Evolutionary conservation across 495 filamentous ascomycete species (phyloP).

Genomic region (Entonaema liquescens): DNA sequence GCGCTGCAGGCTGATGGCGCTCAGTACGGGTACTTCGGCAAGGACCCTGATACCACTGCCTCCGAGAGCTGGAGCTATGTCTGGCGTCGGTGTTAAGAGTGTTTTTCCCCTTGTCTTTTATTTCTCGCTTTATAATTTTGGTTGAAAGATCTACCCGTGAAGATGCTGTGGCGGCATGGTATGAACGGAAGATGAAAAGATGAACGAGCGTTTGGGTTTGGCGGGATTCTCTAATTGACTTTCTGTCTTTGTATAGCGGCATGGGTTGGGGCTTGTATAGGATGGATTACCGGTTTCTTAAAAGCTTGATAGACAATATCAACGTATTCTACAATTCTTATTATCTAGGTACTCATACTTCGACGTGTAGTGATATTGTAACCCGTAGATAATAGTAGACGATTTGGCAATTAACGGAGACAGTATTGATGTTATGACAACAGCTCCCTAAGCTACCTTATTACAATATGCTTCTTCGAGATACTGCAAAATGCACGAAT

Average conservation of each 20-base stretch:
- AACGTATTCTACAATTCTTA: conserved; percentile 4
- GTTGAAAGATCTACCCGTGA: too few relatives aligned
- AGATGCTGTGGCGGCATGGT: too few relatives aligned
- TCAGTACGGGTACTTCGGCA: conserved; percentile 52
- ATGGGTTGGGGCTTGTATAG: conserved; percentile 5
- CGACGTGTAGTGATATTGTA: neutral
- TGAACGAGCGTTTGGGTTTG: conserved; percentile 4
- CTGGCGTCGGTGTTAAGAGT: conserved; percentile 56
- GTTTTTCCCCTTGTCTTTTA: neutral
- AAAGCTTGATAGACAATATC: conserved; percentile 27
- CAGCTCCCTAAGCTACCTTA: neutral
- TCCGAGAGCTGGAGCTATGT: conserved; percentile 54
- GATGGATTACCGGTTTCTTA: conserved; percentile 6
- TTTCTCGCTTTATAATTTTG: neutral
- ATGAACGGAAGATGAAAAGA: neutral
- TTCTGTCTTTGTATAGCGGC: conserved; percentile 14
- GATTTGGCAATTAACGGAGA: neutral
- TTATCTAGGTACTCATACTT: neutral
- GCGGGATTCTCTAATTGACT: neutral
- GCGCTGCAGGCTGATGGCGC: conserved; percentile 46
- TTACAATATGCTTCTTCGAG: neutral
- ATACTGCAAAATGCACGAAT: neutral
- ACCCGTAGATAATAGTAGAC: neutral
- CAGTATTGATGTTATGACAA: neutral
- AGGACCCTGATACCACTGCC: conserved; percentile 35